Base-by-base conservation (phyloP, 129 eudicot species). In the Solidago caesia region DNA sequence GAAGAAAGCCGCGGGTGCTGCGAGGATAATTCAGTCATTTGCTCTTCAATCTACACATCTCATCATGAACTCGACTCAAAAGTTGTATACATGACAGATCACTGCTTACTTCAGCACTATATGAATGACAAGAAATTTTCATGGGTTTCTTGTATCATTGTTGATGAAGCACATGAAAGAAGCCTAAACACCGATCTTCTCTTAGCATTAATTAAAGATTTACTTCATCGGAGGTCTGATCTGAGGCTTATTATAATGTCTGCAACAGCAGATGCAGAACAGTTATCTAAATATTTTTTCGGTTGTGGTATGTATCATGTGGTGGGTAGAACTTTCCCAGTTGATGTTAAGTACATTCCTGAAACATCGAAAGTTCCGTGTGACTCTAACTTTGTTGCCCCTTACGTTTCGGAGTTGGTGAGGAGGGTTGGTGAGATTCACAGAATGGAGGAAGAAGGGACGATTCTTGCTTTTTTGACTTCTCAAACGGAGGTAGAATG, bases 101-200 rank as follows among this genome's bases (percentile, higher is more conserved):
- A 94, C 85, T 91, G 98, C 83, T 75, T 94, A 64, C 81, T 94
- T 79, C 98, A 88, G 84, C 93, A 88, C 65, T 94, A 84, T 83
- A 82, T 94, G 91, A 84, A 73, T 7, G 96, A 90, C 74, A 79
- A 81, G 84, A 83, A 75, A 14, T 77, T 94, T 15, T 83, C 91
- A 41, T 71, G 81, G 82, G 73, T 87, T 15, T 94, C 98, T 9
- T 94, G 98, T 86, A 87, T 94, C 67, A 82, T 94, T 47, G 86
- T 94, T 71, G 98, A 94, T 6, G 98, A 94, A 78, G 98, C 98
- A 70, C 98, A 94, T 79, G 98, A 94, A 85, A 85, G 98, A 79
- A 90, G 96, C 84, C 74, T 94, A 62, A 90, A 82, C 79, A 94
- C 98, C 3, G 98, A 94, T 81, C 89, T 94, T 39, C 97, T 94